These are phyloP conservation scores for Symbiodinium pilosum DNA, from an alignment of 73 alveolate species.

Conservation along the genomic window DNA sequence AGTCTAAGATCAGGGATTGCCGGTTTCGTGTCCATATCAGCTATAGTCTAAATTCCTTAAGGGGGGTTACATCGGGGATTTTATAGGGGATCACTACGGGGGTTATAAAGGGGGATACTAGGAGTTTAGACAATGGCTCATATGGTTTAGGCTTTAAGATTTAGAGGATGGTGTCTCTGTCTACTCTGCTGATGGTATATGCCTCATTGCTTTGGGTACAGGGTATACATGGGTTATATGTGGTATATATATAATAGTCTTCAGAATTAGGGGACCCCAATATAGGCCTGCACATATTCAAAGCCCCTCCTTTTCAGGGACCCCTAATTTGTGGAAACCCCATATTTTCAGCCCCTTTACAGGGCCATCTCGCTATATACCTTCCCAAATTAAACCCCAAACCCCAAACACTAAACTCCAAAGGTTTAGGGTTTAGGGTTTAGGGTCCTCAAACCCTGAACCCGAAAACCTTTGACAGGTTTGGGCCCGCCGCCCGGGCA, in stretches of 20 bases:
- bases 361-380: not conserved
- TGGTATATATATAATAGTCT: not conserved
- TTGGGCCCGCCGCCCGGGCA: constrained; percentile 38
- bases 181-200: too few relatives aligned
- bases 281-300: not conserved
- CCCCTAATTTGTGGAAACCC: not conserved
- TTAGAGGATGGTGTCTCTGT: too few relatives aligned
- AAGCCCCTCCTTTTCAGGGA: not conserved
- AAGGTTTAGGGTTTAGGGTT: too few relatives aligned
- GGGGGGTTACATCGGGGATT: not conserved
- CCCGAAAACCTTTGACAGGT: not conserved
- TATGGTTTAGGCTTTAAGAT: not conserved
- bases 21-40: not conserved
- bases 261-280: not conserved
- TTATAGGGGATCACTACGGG: not conserved
- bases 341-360: not conserved
- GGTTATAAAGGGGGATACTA: not conserved
- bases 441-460: not conserved
- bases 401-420: not conserved
- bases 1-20: not conserved
- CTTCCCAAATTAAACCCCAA: not conserved
- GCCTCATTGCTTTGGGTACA: too few relatives aligned
- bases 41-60: not conserved
- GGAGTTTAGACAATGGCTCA: not conserved
- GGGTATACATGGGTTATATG: not conserved